phyloP scores from a whole-genome alignment of 73 alveolate genomes.

The Paramecium octaurelia region DNA sequence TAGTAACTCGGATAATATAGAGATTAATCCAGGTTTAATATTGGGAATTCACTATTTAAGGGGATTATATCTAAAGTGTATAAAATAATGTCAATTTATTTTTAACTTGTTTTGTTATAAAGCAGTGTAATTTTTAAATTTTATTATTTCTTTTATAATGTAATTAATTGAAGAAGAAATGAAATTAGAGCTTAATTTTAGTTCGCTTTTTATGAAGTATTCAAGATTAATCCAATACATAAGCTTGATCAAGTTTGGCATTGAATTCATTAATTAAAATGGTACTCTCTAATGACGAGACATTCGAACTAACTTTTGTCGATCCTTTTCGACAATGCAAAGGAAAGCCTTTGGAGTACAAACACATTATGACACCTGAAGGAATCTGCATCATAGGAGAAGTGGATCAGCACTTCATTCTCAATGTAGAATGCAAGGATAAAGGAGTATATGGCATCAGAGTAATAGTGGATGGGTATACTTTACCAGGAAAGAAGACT shows the following conservation, averaged over 20 bases:
- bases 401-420: not conserved
- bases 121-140: not conserved
- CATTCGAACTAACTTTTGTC: constrained; percentile 7
- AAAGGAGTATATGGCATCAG: constrained; percentile 30
- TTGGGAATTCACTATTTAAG: no score
- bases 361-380: constrained; percentile 37
- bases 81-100: not conserved
- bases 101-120: not conserved
- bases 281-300: constrained; percentile 32
- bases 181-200: not conserved
- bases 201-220: not conserved
- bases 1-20: no score
- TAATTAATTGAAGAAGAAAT: not conserved
- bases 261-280: not conserved
- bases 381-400: constrained; percentile 27
- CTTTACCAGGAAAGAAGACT: constrained; percentile 27
- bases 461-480: constrained; percentile 37
- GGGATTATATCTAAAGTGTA: no score
- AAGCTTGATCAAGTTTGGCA: not conserved
- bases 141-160: not conserved
- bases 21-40: no score
- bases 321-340: constrained; percentile 23
- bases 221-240: not conserved
- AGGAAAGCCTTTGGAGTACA: not conserved
- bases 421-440: not conserved